Evolutionary conservation across 2,329 filamentous ascomycete species (phyloP).

Genomic region (Scedosporium apiospermum): DNA sequence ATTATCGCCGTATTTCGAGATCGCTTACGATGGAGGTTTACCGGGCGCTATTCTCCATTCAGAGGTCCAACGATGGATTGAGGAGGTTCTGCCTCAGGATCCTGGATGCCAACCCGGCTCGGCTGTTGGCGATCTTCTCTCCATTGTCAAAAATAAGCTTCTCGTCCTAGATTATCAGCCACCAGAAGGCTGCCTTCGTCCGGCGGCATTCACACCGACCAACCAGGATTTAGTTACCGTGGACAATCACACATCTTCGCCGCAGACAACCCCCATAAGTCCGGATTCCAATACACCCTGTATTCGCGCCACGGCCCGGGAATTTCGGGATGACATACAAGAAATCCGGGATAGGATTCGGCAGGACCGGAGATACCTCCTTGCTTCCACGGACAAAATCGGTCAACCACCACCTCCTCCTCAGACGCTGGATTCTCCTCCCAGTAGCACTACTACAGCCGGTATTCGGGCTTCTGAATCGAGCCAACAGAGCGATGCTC

Average conservation of each 20-base stretch:
- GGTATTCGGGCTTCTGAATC: too few species aligned
- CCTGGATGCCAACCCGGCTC: not conserved
- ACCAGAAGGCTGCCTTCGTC: too few species aligned
- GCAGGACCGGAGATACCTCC: not conserved
- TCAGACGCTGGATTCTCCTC: too few species aligned
- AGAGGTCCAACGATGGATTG: not conserved
- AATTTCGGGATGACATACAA: not conserved
- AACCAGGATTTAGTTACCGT: too few species aligned
- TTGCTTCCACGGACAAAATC: not conserved
- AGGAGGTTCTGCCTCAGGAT: not conserved
- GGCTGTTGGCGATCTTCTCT: not conserved
- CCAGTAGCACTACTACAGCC: too few species aligned
- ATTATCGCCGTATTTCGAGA: too few species aligned
- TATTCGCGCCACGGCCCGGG: not conserved
- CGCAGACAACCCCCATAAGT: not conserved
- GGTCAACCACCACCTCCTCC: not conserved
- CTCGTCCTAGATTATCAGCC: not conserved
- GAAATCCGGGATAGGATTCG: not conserved
- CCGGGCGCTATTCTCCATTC: not conserved
- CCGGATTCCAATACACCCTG: too few species aligned
- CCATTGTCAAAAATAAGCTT: not conserved
- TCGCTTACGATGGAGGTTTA: too few species aligned
- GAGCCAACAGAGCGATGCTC: too few species aligned
- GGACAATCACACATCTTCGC: too few species aligned
- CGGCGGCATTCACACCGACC: too few species aligned